phyloP scores from a whole-genome alignment of 1,284 basidiomycete species.

The Ustilago nuda region DNA sequence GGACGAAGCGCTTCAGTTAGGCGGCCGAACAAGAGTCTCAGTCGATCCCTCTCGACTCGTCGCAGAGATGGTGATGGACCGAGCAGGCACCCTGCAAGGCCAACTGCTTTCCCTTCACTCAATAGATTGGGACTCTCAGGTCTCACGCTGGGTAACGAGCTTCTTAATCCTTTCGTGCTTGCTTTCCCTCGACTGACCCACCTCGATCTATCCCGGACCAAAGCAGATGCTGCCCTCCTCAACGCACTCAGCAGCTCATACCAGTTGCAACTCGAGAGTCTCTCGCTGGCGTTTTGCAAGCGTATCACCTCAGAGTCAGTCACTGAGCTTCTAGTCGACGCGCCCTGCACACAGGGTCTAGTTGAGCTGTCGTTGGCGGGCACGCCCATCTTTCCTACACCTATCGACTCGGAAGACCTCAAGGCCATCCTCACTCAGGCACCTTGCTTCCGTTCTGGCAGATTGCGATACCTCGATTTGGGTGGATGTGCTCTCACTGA shows the following conservation, averaged over 20 bases:
- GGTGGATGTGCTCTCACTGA: slow-evolving; percentile 82
- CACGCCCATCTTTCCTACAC: slow-evolving; percentile 85
- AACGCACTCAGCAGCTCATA: slow-evolving; percentile 76
- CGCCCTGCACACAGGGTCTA: slow-evolving; percentile 75
- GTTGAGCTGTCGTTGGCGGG: slow-evolving; percentile 88
- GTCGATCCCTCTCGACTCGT: slow-evolving; percentile 72
- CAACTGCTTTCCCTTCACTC: slow-evolving; percentile 78
- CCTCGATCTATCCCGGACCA: slow-evolving; percentile 75
- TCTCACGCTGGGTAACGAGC: slow-evolving; percentile 80
- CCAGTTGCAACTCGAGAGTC: slow-evolving; percentile 78
- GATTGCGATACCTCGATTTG: slow-evolving; percentile 87
- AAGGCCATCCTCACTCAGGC: slow-evolving; percentile 78
- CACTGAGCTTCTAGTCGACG: slow-evolving; percentile 79
- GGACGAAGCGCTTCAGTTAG: slow-evolving; percentile 50
- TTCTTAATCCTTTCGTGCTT: slow-evolving; percentile 82
- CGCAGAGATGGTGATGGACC: slow-evolving; percentile 48
- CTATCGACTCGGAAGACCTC: slow-evolving; percentile 79
- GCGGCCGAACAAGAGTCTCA: slow-evolving; percentile 39
- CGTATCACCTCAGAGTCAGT: slow-evolving; percentile 84
- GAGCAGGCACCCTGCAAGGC: slow-evolving; percentile 53
- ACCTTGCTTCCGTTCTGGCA: slow-evolving; percentile 82
- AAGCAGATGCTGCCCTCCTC: slow-evolving; percentile 82
- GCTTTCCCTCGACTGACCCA: slow-evolving; percentile 89
- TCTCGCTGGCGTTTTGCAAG: slow-evolving; percentile 89
- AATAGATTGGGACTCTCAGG: slow-evolving; percentile 86